Evolutionary conservation across 1,139 yeast genomes (phyloP).

Genomic region (Meyerozyma sp.): DNA sequence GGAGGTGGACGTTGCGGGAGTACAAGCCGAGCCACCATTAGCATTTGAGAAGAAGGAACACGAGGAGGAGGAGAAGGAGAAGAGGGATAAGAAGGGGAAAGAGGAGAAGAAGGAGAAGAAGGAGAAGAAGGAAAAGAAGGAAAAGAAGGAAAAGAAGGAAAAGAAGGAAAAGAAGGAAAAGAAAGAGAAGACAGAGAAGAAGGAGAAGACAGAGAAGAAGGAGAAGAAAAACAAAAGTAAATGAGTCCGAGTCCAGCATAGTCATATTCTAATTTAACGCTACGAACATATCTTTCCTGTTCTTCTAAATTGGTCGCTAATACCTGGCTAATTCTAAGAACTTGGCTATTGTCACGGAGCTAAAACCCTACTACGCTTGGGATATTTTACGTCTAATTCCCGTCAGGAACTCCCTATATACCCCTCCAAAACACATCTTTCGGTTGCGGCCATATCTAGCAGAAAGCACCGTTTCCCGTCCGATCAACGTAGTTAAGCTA

Average conservation of each 20-base stretch:
- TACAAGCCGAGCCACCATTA: conserved; percentile 10
- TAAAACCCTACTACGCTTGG: too few relatives aligned
- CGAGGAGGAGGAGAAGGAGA: not conserved
- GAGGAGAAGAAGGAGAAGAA: conserved; percentile 3
- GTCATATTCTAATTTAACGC: too few relatives aligned
- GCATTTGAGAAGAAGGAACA: conserved; percentile 6
- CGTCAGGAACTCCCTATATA: not conserved
- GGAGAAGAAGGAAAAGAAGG: conserved; percentile 6
- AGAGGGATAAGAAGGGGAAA: conserved; percentile 1
- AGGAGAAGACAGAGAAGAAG: conserved; percentile 9
- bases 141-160: conserved; percentile 7
- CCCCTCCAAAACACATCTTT: not conserved
- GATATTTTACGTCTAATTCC: too few relatives aligned
- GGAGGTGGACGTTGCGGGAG: conserved; percentile 37
- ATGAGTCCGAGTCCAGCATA: too few relatives aligned
- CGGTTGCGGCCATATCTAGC: too few relatives aligned
- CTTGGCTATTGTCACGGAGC: too few relatives aligned
- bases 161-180: conserved; percentile 9
- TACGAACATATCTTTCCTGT: too few relatives aligned
- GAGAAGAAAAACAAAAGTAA: conserved; percentile 7
- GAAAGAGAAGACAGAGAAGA: conserved; percentile 7
- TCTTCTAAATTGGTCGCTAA: too few relatives aligned
- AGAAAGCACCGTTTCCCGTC: not conserved
- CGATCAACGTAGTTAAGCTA: too few relatives aligned
- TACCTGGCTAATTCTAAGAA: too few relatives aligned